Evolutionary conservation across 176 grass and related monocot genomes (phyloP).

Genomic region (Zoysia pacifica): DNA sequence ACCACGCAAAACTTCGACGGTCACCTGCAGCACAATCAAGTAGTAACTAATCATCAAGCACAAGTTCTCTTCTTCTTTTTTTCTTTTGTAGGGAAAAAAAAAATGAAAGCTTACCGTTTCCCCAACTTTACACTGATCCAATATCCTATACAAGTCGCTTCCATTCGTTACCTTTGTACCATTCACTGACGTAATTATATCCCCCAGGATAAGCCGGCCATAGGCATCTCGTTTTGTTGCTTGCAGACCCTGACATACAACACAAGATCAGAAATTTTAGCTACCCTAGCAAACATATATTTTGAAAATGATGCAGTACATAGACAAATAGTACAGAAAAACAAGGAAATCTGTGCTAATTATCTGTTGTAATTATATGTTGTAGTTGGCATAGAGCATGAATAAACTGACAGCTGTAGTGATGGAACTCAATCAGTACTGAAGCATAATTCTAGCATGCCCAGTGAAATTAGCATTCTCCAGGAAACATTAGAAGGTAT

Average conservation of each 20-base stretch:
- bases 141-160: constrained; percentile 89
- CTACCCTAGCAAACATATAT: constrained; percentile 9
- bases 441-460: constrained; percentile 10
- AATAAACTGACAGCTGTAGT: not conserved
- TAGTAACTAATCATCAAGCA: not conserved
- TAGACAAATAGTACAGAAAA: no score
- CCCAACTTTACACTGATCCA: constrained; percentile 99
- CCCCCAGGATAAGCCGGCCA: constrained; percentile 82
- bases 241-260: constrained; percentile 64
- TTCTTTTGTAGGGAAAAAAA: not conserved
- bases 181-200: constrained; percentile 95
- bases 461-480: not conserved
- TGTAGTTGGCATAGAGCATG: not conserved
- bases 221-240: constrained; percentile 88
- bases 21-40: constrained; percentile 55
- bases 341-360: no score
- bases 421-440: not conserved
- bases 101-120: constrained; percentile 62
- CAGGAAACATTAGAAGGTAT: constrained; percentile 14
- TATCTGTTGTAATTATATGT: not conserved
- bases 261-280: constrained; percentile 14
- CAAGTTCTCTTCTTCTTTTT: not conserved
- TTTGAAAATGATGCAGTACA: not conserved
- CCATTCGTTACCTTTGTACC: constrained; percentile 85
- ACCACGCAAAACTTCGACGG: constrained; percentile 87